Evolutionary conservation across 495 filamentous ascomycete species (phyloP).

Genomic region (Lasiosphaeriaceae sp.): DNA sequence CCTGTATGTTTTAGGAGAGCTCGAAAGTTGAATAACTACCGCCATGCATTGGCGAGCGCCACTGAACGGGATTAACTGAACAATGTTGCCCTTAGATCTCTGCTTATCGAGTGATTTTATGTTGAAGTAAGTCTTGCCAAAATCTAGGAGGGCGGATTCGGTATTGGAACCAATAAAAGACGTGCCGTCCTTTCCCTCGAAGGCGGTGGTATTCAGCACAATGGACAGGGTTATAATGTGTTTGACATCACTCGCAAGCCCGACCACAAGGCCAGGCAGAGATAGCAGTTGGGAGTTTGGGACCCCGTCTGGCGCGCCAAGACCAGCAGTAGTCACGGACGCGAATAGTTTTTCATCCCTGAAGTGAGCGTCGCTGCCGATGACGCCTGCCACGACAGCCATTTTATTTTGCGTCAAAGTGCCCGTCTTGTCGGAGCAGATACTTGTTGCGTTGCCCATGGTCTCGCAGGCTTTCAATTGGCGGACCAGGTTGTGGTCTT

Average conservation of each 20-base stretch:
- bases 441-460: slow-evolving; percentile 94
- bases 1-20: slow-evolving; percentile 61
- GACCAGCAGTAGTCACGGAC: slow-evolving; percentile 17
- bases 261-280: slow-evolving; percentile 5
- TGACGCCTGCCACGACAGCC: slow-evolving; percentile 74
- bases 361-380: slow-evolving; percentile 66
- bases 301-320: not conserved
- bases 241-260: slow-evolving; percentile 44
- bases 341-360: slow-evolving; percentile 39
- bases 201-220: slow-evolving; percentile 82
- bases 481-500: slow-evolving; percentile 91
- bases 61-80: slow-evolving; percentile 80
- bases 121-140: slow-evolving; percentile 68
- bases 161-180: slow-evolving; percentile 92
- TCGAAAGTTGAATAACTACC: slow-evolving; percentile 59
- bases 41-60: slow-evolving; percentile 86
- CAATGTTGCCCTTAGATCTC: slow-evolving; percentile 61
- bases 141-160: slow-evolving; percentile 73
- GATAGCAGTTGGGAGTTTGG: slow-evolving; percentile 20
- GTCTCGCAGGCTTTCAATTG: slow-evolving; percentile 89
- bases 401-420: slow-evolving; percentile 92
- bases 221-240: slow-evolving; percentile 68
- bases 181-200: slow-evolving; percentile 67
- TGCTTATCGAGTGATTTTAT: slow-evolving; percentile 66
- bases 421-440: slow-evolving; percentile 96